Conservation (phyloP, 2,329 filamentous ascomycete genomes). For the Chaetomiaceae sp. region DNA sequence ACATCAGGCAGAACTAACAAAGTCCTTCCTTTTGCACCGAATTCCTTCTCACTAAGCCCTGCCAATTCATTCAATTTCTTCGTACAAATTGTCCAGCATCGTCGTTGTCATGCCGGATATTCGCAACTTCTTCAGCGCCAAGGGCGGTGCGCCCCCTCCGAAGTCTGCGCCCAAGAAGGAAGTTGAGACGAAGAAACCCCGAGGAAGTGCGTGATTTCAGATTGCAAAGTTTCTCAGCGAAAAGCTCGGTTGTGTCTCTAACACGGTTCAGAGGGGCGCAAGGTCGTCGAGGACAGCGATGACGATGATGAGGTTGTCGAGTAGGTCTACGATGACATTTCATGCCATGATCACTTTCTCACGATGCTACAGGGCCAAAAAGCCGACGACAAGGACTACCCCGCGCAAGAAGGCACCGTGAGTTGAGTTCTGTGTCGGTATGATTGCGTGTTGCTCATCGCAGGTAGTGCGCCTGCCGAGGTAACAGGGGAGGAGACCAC, state of each 20-base stretch:
- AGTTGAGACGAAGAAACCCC: slow-evolving; percentile 40
- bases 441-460: slow-evolving; percentile 2
- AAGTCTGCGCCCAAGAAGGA: slow-evolving; percentile 42
- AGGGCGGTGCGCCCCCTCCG: slow-evolving; percentile 53
- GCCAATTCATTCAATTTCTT: background rate
- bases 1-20: background rate
- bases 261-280: slow-evolving; percentile 45
- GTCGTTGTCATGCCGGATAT: slow-evolving; percentile 72
- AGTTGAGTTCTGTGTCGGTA: slow-evolving; percentile 20
- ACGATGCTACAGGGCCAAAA: slow-evolving; percentile 43
- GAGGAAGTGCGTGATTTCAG: slow-evolving; percentile 36
- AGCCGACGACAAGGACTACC: slow-evolving; percentile 43
- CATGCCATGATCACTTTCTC: slow-evolving; percentile 3
- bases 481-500: slow-evolving; percentile 47
- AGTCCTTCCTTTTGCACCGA: background rate
- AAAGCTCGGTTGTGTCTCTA: background rate
- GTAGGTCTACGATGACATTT: slow-evolving; percentile 33
- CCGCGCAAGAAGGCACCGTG: slow-evolving; percentile 52
- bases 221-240: background rate
- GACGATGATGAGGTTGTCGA: slow-evolving; percentile 61
- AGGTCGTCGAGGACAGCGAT: slow-evolving; percentile 74
- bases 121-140: slow-evolving; percentile 80
- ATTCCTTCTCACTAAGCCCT: background rate
- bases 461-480: slow-evolving; percentile 32
- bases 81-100: background rate